Evolutionary conservation across 805 yeast genomes (phyloP).

Genomic region (Pichia rugopelliculosa): DNA sequence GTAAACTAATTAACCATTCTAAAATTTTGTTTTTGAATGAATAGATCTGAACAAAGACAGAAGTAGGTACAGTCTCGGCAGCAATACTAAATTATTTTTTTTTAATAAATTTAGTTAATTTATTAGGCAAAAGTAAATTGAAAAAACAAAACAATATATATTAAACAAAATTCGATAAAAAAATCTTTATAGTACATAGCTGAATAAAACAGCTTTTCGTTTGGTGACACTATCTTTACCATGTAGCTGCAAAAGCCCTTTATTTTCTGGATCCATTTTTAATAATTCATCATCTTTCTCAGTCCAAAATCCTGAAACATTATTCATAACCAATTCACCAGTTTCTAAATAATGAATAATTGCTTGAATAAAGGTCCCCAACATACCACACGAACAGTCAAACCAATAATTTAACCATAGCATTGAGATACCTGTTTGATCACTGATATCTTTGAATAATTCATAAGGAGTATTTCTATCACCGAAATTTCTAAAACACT

Average conservation of each 20-base stretch:
- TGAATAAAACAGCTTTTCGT: slow-evolving; percentile 25
- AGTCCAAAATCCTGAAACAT: slow-evolving; percentile 28
- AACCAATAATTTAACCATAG: slow-evolving; percentile 30
- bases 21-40: too few relatives aligned
- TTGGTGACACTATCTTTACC: slow-evolving; percentile 27
- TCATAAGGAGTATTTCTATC: slow-evolving; percentile 23
- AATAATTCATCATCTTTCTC: slow-evolving; percentile 27
- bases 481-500: slow-evolving; percentile 21
- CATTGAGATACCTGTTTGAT: slow-evolving; percentile 24
- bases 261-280: slow-evolving; percentile 17
- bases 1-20: too few relatives aligned
- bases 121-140: too few relatives aligned
- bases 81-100: too few relatives aligned
- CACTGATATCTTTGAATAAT: slow-evolving; percentile 23
- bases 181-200: background rate
- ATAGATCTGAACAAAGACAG: too few relatives aligned
- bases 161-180: background rate
- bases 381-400: slow-evolving; percentile 29
- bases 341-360: slow-evolving; percentile 24
- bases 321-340: slow-evolving; percentile 22
- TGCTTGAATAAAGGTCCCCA: slow-evolving; percentile 25
- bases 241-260: slow-evolving; percentile 23
- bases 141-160: too few relatives aligned
- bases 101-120: too few relatives aligned
- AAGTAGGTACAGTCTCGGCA: too few relatives aligned